Evolutionary conservation across 2,329 filamentous ascomycete genomes (phyloP).

Genomic region (Trichoderma hamatum): DNA sequence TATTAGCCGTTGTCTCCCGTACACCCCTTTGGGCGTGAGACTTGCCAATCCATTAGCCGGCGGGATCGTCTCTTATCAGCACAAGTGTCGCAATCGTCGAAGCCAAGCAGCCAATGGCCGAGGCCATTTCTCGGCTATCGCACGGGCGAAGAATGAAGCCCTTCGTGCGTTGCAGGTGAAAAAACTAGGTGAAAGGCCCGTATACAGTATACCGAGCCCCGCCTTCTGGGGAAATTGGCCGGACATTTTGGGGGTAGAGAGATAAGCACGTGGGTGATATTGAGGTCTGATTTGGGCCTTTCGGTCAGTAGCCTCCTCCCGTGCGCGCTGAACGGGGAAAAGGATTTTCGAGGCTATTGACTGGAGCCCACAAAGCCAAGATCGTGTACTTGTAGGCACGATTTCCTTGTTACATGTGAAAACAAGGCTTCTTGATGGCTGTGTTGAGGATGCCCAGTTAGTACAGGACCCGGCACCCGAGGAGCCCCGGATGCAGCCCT

Average conservation of each 20-base stretch:
- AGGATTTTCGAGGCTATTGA: neutral
- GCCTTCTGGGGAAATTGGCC: conserved; percentile 10
- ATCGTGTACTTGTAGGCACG: neutral
- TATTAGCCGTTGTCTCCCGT: conserved; percentile 17
- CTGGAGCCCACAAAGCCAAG: neutral
- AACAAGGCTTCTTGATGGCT: neutral
- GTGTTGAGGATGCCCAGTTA: neutral
- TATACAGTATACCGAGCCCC: conserved; percentile 21
- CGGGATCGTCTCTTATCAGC: conserved; percentile 11
- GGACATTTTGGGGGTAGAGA: conserved; percentile 4
- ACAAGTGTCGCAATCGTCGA: conserved; percentile 8
- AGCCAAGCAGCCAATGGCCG: conserved; percentile 9
- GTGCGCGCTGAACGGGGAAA: neutral
- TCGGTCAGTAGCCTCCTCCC: conserved; percentile 4
- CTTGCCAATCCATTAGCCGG: conserved; percentile 15
- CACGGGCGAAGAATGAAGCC: neutral
- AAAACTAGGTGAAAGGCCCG: neutral
- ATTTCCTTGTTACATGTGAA: neutral
- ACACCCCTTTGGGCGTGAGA: conserved; percentile 20
- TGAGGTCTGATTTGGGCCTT: conserved; percentile 16
- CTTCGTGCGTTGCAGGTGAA: neutral
- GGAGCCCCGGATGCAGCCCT: neutral
- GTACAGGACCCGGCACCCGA: neutral
- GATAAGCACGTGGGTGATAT: conserved; percentile 23
- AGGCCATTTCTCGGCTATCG: conserved; percentile 24